These are phyloP conservation scores for Aspergillus fructus DNA, from an alignment of 2,329 filamentous ascomycete genomes.

Conservation along the genomic window DNA sequence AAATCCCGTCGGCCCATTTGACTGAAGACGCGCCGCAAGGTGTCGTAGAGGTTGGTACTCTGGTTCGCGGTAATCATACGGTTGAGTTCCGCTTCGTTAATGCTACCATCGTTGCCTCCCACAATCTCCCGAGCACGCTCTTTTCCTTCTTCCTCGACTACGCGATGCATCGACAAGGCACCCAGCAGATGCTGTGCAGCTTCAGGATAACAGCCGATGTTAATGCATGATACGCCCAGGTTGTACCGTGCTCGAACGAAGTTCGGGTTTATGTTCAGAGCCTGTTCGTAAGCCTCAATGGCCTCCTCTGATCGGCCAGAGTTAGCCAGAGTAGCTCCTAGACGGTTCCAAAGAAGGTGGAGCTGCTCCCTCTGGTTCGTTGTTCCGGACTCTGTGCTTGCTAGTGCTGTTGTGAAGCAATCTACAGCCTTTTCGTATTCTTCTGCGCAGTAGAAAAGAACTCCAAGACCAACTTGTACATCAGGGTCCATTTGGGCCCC, in stretches of 20 bases:
- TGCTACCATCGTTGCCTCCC: conserved; percentile 52
- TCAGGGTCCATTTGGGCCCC: conserved; percentile 98
- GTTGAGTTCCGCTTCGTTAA: conserved; percentile 73
- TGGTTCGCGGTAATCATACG: conserved; percentile 92
- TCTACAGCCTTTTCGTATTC: conserved; percentile 98
- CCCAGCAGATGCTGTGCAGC: conserved; percentile 90
- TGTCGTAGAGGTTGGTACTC: conserved; percentile 96
- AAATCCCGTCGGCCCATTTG: conserved; percentile 91
- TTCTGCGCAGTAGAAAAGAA: conserved; percentile 95
- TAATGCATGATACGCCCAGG: conserved; percentile 93
- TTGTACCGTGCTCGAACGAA: conserved; percentile 98
- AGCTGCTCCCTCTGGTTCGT: conserved; percentile 83
- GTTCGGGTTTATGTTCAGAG: conserved; percentile 84
- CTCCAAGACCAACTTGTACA: conserved; percentile 93
- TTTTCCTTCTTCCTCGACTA: conserved; percentile 80
- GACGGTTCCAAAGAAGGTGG: conserved; percentile 94
- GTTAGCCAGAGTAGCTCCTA: conserved; percentile 94
- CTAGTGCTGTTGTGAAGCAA: conserved; percentile 91
- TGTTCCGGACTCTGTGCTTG: conserved; percentile 77
- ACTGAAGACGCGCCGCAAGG: conserved; percentile 87
- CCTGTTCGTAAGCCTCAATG: conserved; percentile 93
- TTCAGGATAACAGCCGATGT: conserved; percentile 92
- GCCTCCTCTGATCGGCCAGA: conserved; percentile 91
- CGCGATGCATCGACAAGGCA: conserved; percentile 91
- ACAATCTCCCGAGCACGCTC: conserved; percentile 82